Percentiles rank a stretch among this genome's conserved stretches.
Conservation (phyloP, 2,329 filamentous ascomycete species). For the Fusarium sp. region DNA sequence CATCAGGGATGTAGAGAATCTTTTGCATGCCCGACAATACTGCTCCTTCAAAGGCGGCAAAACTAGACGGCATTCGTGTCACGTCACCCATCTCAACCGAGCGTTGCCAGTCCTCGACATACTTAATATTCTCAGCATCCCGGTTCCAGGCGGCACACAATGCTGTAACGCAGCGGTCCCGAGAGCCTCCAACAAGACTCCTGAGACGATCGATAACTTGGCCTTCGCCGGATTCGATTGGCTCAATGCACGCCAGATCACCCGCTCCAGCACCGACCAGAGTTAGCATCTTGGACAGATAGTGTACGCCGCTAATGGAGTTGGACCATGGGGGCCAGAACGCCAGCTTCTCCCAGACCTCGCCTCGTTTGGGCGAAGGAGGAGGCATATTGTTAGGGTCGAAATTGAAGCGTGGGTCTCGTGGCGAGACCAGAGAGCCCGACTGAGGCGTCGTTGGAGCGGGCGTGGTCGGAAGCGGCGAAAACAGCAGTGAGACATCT, state of each 20-base stretch:
- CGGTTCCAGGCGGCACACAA: constrained; percentile 92
- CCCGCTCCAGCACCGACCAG: constrained; percentile 88
- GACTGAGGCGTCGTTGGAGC: constrained; percentile 49
- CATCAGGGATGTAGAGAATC: constrained; percentile 92
- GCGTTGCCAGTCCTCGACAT: constrained; percentile 93
- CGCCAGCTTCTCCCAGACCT: constrained; percentile 91
- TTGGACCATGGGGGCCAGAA: constrained; percentile 98
- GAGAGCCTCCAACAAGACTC: constrained; percentile 78
- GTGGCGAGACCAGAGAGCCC: constrained; percentile 64
- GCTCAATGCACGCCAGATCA: constrained; percentile 82
- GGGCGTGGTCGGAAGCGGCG: constrained; percentile 76
- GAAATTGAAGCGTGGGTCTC: constrained; percentile 82
- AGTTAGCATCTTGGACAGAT: constrained; percentile 83
- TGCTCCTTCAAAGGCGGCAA: constrained; percentile 85
- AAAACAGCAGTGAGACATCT: constrained; percentile 88
- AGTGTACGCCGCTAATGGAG: constrained; percentile 90
- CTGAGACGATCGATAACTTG: constrained; percentile 79
- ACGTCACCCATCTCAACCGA: constrained; percentile 85
- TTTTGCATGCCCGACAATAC: constrained; percentile 91
- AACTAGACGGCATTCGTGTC: constrained; percentile 89
- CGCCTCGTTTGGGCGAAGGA: constrained; percentile 81
- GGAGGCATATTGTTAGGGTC: constrained; percentile 82
- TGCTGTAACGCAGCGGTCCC: constrained; percentile 87
- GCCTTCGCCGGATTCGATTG: constrained; percentile 69
- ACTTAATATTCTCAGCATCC: constrained; percentile 92